phyloP scores from a whole-genome alignment of 1,139 yeast species.

The Hyphopichia buzzinii region DNA sequence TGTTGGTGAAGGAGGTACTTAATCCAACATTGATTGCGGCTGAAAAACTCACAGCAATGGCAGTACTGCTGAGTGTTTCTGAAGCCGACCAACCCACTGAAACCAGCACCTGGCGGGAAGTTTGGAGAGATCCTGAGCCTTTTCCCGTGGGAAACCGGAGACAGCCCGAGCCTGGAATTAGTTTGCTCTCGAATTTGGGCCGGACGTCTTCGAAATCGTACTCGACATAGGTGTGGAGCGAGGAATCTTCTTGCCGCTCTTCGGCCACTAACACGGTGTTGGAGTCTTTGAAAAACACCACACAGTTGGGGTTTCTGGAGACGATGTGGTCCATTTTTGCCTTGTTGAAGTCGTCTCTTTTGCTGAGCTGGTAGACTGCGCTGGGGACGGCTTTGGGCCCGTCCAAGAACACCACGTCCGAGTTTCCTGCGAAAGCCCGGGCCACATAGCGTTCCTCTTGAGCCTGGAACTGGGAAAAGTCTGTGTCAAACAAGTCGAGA shows the following conservation, averaged over 20 bases:
- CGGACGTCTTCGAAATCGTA: slow-evolving; percentile 4
- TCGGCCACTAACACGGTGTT: slow-evolving; percentile 18
- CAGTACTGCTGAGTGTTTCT: neutral
- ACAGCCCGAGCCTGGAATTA: slow-evolving; percentile 21
- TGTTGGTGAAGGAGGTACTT: slow-evolving; percentile 11
- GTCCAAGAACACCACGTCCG: neutral
- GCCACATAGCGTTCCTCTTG: neutral
- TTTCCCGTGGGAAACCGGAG: slow-evolving; percentile 10
- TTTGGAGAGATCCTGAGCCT: slow-evolving; percentile 15
- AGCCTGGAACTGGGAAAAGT: neutral
- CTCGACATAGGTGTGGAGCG: slow-evolving; percentile 8
- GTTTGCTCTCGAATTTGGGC: slow-evolving; percentile 7
- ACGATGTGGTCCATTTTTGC: slow-evolving; percentile 10
- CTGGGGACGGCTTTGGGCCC: neutral
- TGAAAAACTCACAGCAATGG: neutral
- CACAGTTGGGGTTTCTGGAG: slow-evolving; percentile 12
- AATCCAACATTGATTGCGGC: neutral
- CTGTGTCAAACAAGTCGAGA: slow-evolving; percentile 1
- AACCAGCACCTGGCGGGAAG: slow-evolving; percentile 10
- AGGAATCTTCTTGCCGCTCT: neutral
- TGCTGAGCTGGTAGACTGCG: neutral
- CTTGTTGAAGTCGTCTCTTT: neutral
- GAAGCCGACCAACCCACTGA: slow-evolving; percentile 1
- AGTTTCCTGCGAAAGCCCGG: slow-evolving; percentile 1
- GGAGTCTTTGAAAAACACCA: slow-evolving; percentile 19